These are phyloP conservation scores for Chlamydomonas schloesseri DNA, from an alignment of 139 green algal genomes.

Conservation along the genomic window DNA sequence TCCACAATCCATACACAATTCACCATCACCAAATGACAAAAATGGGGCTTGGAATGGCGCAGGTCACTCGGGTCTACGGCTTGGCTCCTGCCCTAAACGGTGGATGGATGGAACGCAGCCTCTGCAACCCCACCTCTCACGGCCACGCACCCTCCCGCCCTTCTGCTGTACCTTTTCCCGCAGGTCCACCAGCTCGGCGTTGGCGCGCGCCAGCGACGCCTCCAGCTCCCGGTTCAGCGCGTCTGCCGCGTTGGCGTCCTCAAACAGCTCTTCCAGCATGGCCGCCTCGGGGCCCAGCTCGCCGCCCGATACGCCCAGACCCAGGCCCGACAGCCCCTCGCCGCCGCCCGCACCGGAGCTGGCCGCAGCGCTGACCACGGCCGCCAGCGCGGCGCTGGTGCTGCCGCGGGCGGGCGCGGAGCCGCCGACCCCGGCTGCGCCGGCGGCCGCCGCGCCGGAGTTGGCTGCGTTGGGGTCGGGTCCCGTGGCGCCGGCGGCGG, in stretches of 20 bases:
- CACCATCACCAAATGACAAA: too few species aligned
- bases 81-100: too few species aligned
- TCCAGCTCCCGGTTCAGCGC: constrained; percentile 48
- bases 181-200: constrained; percentile 10
- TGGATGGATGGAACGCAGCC: too few species aligned
- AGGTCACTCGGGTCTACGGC: too few species aligned
- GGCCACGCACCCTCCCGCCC: too few species aligned
- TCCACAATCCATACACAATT: too few species aligned
- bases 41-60: too few species aligned
- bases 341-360: not conserved
- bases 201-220: constrained; percentile 35
- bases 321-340: not conserved
- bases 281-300: constrained; percentile 21
- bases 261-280: constrained; percentile 43
- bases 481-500: not conserved
- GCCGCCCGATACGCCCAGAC: not conserved
- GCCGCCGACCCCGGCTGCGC: not conserved
- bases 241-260: constrained; percentile 40
- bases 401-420: not conserved
- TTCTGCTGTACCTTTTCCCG: constrained; percentile 27
- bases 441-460: not conserved
- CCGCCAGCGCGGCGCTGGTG: constrained; percentile 7
- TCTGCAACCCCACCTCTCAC: too few species aligned
- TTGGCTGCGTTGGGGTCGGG: not conserved
- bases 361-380: not conserved